phyloP scores from a whole-genome alignment of 2,329 filamentous ascomycete species.

The Colletotrichum karsti region DNA sequence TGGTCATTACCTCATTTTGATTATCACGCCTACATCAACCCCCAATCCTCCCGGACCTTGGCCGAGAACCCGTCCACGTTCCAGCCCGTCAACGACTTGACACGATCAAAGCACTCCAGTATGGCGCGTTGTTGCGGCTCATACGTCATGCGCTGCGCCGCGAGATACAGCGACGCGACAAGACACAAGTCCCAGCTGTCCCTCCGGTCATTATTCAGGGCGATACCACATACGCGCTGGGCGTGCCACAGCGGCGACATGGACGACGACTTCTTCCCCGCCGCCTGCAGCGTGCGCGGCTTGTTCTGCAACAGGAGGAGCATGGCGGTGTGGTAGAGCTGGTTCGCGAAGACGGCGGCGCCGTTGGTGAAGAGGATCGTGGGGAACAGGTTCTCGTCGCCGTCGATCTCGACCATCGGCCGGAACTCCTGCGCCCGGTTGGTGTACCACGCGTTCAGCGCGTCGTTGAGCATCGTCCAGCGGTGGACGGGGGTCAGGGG shows the following conservation, averaged over 20 bases:
- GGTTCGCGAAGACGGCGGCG: constrained; percentile 57
- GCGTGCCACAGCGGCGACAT: constrained; percentile 58
- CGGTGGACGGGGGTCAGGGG: constrained; percentile 32
- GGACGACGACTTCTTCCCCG: constrained; percentile 38
- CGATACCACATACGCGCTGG: constrained; percentile 57
- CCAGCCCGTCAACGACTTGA: constrained; percentile 53
- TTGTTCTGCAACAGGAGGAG: constrained; percentile 59
- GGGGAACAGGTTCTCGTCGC: constrained; percentile 42
- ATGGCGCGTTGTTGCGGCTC: constrained; percentile 54
- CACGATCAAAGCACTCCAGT: constrained; percentile 45
- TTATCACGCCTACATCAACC: neutral
- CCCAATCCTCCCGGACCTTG: constrained; percentile 38
- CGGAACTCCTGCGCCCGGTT: constrained; percentile 41
- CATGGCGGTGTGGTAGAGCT: constrained; percentile 65
- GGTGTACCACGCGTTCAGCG: constrained; percentile 42
- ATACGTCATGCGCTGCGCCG: constrained; percentile 56
- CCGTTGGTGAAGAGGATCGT: constrained; percentile 47
- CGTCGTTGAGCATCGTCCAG: constrained; percentile 41
- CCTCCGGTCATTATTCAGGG: constrained; percentile 52
- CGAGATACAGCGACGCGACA: constrained; percentile 53
- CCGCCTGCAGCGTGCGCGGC: constrained; percentile 50
- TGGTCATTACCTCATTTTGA: neutral
- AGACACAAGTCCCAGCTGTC: constrained; percentile 58
- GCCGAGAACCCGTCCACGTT: constrained; percentile 34
- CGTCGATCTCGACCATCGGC: constrained; percentile 43